These are phyloP conservation scores for Cladophialophora chaetospira DNA, from an alignment of 2,329 filamentous ascomycete genomes.

Conservation along the genomic window DNA sequence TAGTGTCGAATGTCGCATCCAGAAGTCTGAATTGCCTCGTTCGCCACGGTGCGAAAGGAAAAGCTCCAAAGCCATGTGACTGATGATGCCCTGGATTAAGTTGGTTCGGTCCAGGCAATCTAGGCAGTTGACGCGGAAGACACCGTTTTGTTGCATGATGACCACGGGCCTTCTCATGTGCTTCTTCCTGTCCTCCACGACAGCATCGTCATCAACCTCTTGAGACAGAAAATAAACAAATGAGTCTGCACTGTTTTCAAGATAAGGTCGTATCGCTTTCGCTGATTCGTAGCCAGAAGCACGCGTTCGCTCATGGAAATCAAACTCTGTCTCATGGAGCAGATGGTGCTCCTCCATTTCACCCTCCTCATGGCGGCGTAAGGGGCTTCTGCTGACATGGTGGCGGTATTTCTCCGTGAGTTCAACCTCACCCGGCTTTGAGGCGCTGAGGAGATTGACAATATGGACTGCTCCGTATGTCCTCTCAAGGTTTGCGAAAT, in stretches of 20 bases:
- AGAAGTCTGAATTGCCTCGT: conserved; percentile 73
- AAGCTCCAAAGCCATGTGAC: conserved; percentile 84
- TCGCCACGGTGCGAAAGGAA: conserved; percentile 76
- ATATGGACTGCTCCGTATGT: conserved; percentile 90
- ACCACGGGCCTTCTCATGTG: conserved; percentile 55
- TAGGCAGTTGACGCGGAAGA: conserved; percentile 92
- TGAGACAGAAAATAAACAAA: conserved; percentile 93
- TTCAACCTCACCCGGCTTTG: conserved; percentile 83
- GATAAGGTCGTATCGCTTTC: conserved; percentile 75
- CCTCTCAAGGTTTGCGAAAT: conserved; percentile 83
- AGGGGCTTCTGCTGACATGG: conserved; percentile 72
- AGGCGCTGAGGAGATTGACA: conserved; percentile 88
- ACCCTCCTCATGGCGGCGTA: conserved; percentile 59
- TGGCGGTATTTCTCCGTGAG: conserved; percentile 76
- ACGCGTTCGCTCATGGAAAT: conserved; percentile 93
- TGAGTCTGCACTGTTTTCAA: conserved; percentile 75
- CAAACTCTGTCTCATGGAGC: conserved; percentile 81
- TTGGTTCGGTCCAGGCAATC: conserved; percentile 97
- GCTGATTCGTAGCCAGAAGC: conserved; percentile 89
- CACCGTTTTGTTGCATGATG: conserved; percentile 87
- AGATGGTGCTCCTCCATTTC: conserved; percentile 67
- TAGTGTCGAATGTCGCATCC: conserved; percentile 85
- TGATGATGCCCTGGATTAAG: conserved; percentile 92
- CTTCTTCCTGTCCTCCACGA: conserved; percentile 44
- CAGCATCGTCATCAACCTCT: conserved; percentile 59